These are phyloP conservation scores for Articulospora tetracladia DNA, from an alignment of 495 filamentous ascomycete genomes.

Conservation along the genomic window DNA sequence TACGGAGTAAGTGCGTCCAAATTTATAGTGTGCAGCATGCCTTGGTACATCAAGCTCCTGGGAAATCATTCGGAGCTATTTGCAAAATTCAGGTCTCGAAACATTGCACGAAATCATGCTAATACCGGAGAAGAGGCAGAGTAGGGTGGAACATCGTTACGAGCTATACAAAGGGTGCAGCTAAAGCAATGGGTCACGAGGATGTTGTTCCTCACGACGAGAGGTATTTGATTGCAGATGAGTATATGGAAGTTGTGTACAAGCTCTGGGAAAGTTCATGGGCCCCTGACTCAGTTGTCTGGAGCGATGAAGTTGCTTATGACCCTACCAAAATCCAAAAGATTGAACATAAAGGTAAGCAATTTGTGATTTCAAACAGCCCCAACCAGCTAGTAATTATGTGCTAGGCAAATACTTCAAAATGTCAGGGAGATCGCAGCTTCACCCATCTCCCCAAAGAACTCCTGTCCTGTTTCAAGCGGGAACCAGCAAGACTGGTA, in stretches of 20 bases:
- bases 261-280: constrained; percentile 68
- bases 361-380: constrained; percentile 33
- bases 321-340: constrained; percentile 52
- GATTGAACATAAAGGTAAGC: constrained; percentile 64
- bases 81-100: no score
- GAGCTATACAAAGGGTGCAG: neutral
- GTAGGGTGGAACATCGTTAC: neutral
- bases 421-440: constrained; percentile 57
- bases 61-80: no score
- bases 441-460: constrained; percentile 59
- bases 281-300: constrained; percentile 57
- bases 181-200: neutral
- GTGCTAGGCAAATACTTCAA: constrained; percentile 58
- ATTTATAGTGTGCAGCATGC: no score
- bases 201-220: constrained; percentile 50
- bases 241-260: constrained; percentile 67
- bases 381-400: constrained; percentile 28
- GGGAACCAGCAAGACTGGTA: constrained; percentile 59
- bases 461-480: constrained; percentile 64
- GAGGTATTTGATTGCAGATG: constrained; percentile 61
- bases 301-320: constrained; percentile 46
- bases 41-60: no score
- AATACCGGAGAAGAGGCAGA: neutral
- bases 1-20: constrained; percentile 33
- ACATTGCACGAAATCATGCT: no score